Base-by-base conservation (phyloP, 2,329 filamentous ascomycete species). In the Ascochyta pisi region DNA sequence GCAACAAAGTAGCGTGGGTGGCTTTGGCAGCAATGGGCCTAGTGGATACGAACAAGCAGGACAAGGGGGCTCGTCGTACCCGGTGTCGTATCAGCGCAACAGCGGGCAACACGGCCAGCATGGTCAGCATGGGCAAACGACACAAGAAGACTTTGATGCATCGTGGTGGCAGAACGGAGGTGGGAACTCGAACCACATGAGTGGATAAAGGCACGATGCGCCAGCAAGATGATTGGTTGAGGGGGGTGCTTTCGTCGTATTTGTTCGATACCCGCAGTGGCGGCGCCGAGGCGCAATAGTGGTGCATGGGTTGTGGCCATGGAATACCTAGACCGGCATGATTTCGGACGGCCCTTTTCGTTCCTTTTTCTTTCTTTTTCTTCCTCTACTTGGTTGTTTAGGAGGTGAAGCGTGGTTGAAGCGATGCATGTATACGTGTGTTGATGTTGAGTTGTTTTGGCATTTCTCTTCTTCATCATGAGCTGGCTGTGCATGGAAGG, bases 1-100 rank as follows among this genome's bases (percentile, higher is more conserved):
- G 61, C 60, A 61, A 19, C 61, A 62, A 6, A 64, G 49, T n/a
- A 53, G 61, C 23, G 46, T 60, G 3, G 57, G 62, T 19, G 62
- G 63, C 16, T 69, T 37, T n/a, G 43, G 43, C 7, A 38, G 29
- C 19, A 47, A 22, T 19, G 42, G 41, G 22, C 24, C 53, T 6
- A 24, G 12, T 34, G 31, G 37, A 0, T 56, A 56, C 23, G 48
- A 51, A 22, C 37, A 50, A 1, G 19, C 24, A 13, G 23, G 38
- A 4, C 53, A 51, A 7, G 19, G 42, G 13, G 22, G 42, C 13
- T 22, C 33, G 26, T 43, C 53, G 7, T 56, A 56, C 9, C 47
- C 53, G 2, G 33, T 51, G 9, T 56, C 53, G 6, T 56, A 56
- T 31, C 47, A 56, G 33, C 53, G 53, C 19, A 39, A 38, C 23